phyloP scores from a whole-genome alignment of 225 moss, liverwort and hornwort genomes.

The Climacium dendroides region DNA sequence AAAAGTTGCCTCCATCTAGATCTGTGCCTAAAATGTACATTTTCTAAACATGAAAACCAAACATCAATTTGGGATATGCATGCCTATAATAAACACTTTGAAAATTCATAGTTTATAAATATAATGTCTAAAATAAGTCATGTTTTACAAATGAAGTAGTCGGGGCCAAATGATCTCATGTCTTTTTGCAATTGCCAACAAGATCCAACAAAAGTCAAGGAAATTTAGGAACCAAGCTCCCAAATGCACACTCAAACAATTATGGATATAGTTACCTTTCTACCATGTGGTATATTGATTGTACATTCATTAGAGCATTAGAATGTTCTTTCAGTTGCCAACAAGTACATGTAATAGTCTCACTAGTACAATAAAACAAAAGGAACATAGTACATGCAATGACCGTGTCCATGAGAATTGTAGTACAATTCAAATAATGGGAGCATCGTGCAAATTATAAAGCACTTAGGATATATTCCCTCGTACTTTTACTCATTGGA shows the following conservation, averaged over 20 bases:
- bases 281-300: neutral
- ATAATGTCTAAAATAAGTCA: neutral
- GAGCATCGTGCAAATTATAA: neutral
- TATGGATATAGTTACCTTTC: neutral
- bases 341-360: neutral
- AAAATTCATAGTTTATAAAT: neutral
- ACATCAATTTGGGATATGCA: neutral
- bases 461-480: neutral
- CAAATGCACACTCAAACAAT: neutral
- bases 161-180: neutral
- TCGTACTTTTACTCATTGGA: neutral
- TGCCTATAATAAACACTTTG: neutral
- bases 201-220: neutral
- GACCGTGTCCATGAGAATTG: neutral
- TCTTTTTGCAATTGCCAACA: neutral
- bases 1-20: neutral
- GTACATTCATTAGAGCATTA: too few relatives aligned
- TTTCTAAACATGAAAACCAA: neutral
- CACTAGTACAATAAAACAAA: neutral
- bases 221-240: neutral
- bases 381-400: neutral
- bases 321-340: neutral
- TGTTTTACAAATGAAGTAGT: neutral
- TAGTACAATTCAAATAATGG: fast-evolving
- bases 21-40: neutral